These are phyloP conservation scores for Kalanchoe fedtschenkoi DNA, from an alignment of 164 flowering plant species.

Conservation along the genomic window DNA sequence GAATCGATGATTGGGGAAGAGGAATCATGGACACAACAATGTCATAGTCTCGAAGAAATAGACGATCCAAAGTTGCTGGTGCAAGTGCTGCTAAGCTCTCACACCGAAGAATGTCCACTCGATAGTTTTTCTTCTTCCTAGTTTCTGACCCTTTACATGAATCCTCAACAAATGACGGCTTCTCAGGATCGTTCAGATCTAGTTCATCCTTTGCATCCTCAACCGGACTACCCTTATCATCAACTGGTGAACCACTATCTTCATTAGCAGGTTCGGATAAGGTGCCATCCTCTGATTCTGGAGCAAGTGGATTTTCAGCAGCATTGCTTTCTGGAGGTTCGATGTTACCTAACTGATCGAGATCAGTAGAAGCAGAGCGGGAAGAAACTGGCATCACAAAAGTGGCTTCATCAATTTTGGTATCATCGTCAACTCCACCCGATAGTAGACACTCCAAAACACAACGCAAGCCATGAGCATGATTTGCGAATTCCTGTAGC, in stretches of 20 bases:
- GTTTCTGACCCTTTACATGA: constrained; percentile 24
- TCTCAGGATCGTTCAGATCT: constrained; percentile 29
- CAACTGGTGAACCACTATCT: constrained; percentile 13
- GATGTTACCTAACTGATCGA: constrained; percentile 14
- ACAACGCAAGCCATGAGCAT: constrained; percentile 87
- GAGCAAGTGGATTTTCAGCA: neutral
- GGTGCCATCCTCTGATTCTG: constrained; percentile 19
- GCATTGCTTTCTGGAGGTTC: constrained; percentile 15
- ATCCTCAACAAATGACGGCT: constrained; percentile 22
- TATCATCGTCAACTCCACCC: constrained; percentile 56
- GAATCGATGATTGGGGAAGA: constrained; percentile 77
- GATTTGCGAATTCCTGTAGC: constrained; percentile 95
- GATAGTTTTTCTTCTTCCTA: constrained; percentile 42
- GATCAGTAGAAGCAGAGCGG: neutral
- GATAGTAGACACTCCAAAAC: constrained; percentile 74
- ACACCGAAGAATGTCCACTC: constrained; percentile 91
- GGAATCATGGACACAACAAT: constrained; percentile 89
- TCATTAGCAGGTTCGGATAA: constrained; percentile 19
- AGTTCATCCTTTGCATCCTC: constrained; percentile 21
- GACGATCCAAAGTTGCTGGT: constrained; percentile 69
- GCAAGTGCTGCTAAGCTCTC: constrained; percentile 93
- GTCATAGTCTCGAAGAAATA: constrained; percentile 88
- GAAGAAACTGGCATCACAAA: constrained; percentile 10
- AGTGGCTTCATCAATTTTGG: constrained; percentile 21
- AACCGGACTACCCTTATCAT: constrained; percentile 13